These are phyloP conservation scores for Aspergillus sojae DNA, from an alignment of 2,329 filamentous ascomycete genomes.

Conservation along the genomic window DNA sequence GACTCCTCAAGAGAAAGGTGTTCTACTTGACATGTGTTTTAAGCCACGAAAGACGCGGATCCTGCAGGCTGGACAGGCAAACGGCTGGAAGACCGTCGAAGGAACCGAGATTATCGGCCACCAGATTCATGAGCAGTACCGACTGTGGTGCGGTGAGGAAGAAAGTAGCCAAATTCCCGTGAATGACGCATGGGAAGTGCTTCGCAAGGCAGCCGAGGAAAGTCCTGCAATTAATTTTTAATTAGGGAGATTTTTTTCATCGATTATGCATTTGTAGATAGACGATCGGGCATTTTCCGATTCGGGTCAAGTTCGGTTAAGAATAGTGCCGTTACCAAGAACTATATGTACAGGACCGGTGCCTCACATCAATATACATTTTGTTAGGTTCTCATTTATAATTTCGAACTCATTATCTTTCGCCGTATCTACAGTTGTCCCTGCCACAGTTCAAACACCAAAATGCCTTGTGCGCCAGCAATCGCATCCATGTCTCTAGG, in stretches of 20 bases:
- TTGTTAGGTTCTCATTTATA: background rate
- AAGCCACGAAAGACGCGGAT: background rate
- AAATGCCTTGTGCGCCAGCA: conserved; percentile 46
- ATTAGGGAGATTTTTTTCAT: background rate
- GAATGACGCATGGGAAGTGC: background rate
- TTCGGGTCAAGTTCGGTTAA: background rate
- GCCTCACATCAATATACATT: no score
- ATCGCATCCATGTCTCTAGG: conserved; percentile 77
- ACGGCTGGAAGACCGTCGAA: background rate
- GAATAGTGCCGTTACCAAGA: background rate
- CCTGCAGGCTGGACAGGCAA: background rate
- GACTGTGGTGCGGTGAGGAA: background rate
- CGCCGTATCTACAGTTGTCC: background rate
- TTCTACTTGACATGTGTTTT: background rate
- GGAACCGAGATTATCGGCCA: background rate
- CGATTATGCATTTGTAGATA: background rate
- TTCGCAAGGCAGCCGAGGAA: background rate
- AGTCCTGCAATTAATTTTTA: background rate
- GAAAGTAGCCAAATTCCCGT: background rate
- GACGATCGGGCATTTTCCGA: background rate
- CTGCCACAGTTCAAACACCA: background rate
- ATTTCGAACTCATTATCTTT: background rate
- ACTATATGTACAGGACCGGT: background rate
- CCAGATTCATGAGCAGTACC: background rate
- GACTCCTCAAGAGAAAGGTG: background rate